Percentiles rank a stretch among this genome's conserved stretches.
Conservation (phyloP, 139 green algal genomes). For the Penium margaritaceum region DNA sequence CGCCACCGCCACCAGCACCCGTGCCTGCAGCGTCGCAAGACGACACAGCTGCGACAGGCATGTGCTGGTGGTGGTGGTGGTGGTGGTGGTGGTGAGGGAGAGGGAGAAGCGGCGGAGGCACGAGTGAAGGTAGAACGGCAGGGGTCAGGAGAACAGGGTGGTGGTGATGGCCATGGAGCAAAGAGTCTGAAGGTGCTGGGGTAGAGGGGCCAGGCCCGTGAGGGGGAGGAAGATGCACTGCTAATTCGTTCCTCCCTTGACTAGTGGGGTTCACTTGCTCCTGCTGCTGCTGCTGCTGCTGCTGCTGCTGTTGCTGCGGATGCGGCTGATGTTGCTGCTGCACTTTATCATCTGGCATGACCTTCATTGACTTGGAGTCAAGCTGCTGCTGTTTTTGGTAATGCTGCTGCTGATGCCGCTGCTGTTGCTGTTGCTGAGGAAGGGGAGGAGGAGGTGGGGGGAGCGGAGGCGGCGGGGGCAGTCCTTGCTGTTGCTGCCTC, state of each 20-base stretch:
- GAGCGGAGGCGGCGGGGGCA: neutral
- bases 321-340: conserved; percentile 2
- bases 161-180: neutral
- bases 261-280: too few species aligned
- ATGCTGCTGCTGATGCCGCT: neutral
- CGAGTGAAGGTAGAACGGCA: neutral
- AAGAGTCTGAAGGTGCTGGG: neutral
- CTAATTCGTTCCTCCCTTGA: too few species aligned
- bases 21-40: too few species aligned
- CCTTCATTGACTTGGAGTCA: too few species aligned
- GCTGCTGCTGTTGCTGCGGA: neutral
- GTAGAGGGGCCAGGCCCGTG: too few species aligned
- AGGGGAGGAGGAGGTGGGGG: neutral
- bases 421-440: neutral
- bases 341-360: neutral
- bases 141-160: neutral
- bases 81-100: too few species aligned
- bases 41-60: too few species aligned
- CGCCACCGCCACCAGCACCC: too few species aligned
- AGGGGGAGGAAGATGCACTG: too few species aligned
- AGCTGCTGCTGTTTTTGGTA: neutral
- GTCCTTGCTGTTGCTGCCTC: neutral
- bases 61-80: too few species aligned
- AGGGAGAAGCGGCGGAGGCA: too few species aligned
- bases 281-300: conserved; percentile 4